Evolutionary conservation across 2,329 filamentous ascomycete species (phyloP).

Genomic region (Arthrobotrys sinensis): DNA sequence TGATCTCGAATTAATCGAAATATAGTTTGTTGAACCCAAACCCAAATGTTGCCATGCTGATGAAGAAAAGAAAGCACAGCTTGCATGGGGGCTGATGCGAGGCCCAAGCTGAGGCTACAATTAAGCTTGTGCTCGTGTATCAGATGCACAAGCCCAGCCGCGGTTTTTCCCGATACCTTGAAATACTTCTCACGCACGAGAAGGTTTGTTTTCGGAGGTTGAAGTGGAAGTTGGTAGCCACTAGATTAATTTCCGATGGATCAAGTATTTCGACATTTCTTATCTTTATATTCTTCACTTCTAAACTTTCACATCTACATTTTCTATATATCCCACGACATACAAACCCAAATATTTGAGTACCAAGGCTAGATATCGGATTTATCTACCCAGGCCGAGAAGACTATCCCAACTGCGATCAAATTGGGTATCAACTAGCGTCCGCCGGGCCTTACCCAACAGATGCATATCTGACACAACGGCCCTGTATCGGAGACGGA

Average conservation of each 20-base stretch:
- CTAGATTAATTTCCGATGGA: conserved; percentile 46
- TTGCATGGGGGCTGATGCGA: conserved; percentile 2
- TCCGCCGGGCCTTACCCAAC: conserved; percentile 22
- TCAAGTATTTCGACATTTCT: not conserved
- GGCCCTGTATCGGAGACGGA: conserved; percentile 29
- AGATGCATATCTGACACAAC: conserved; percentile 45
- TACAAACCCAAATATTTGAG: not conserved
- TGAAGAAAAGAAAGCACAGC: not conserved
- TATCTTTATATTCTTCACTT: conserved; percentile 11
- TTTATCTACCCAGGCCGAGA: conserved; percentile 6
- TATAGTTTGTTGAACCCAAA: not conserved
- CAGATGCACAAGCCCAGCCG: conserved; percentile 48
- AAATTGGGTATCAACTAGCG: conserved; percentile 22
- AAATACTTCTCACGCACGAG: not conserved
- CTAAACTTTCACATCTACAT: conserved; percentile 2
- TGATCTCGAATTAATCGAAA: too few relatives aligned
- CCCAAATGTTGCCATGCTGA: not conserved
- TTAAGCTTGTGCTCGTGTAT: conserved; percentile 46
- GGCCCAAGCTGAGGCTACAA: conserved; percentile 13
- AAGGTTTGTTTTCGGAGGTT: conserved; percentile 14
- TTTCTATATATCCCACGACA: not conserved
- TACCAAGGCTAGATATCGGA: not conserved
- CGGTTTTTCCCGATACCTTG: conserved; percentile 44
- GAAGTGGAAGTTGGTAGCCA: conserved; percentile 21
- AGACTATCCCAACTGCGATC: conserved; percentile 8